Evolutionary conservation across 2,329 filamentous ascomycete genomes (phyloP).

Genomic region (Aplosporella prunicola): DNA sequence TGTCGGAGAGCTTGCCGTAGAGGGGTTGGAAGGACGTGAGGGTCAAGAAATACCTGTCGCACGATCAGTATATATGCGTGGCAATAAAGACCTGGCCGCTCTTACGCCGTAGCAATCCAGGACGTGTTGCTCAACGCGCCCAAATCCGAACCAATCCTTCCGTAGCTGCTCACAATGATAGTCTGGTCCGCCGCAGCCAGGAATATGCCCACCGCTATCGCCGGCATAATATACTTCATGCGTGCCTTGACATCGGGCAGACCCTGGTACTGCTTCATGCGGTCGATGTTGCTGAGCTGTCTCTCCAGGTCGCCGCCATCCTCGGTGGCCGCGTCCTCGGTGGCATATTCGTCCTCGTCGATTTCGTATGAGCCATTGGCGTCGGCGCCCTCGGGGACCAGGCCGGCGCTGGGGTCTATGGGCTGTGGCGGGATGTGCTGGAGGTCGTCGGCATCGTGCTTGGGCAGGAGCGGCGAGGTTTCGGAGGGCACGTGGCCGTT

Average conservation of each 20-base stretch:
- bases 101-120: conserved; percentile 58
- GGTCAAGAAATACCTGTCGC: conserved; percentile 57
- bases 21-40: conserved; percentile 66
- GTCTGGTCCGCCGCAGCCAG: conserved; percentile 68
- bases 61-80: conserved; percentile 56
- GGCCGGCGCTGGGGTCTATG: conserved; percentile 19
- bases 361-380: conserved; percentile 15
- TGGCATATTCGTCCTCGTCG: conserved; percentile 9
- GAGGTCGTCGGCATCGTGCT: conserved; percentile 12
- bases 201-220: conserved; percentile 57
- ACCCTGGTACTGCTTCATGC: conserved; percentile 31
- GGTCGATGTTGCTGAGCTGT: conserved; percentile 20
- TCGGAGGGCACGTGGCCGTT: conserved; percentile 36
- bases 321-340: conserved; percentile 10
- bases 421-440: conserved; percentile 11
- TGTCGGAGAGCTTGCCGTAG: conserved; percentile 61
- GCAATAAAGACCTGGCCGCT: conserved; percentile 55
- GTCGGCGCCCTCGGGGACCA: conserved; percentile 19
- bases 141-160: conserved; percentile 65
- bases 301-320: conserved; percentile 27
- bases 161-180: conserved; percentile 68
- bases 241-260: conserved; percentile 40
- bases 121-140: conserved; percentile 64
- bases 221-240: conserved; percentile 51
- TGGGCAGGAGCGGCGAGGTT: conserved; percentile 37